Conservation (phyloP, 2,329 filamentous ascomycete genomes). For the Thielaviopsis punctulata region DNA sequence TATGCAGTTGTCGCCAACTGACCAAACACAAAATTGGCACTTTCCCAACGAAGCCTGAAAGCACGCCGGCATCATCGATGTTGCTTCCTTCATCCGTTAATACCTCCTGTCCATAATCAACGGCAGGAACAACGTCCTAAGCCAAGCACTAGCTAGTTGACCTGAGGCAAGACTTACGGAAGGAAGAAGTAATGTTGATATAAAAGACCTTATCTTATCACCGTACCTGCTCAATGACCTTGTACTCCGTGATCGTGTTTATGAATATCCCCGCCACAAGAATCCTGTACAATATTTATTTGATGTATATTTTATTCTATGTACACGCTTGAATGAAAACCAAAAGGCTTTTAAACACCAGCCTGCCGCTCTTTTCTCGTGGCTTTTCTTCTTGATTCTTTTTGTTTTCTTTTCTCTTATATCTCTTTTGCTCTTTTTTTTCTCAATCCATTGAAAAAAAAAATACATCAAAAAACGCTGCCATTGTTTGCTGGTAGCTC, state of each 20-base stretch:
- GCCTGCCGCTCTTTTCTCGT: background rate
- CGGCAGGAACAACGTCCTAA: background rate
- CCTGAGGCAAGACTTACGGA: too few relatives aligned
- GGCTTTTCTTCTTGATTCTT: background rate
- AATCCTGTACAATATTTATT: background rate
- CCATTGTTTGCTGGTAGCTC: background rate
- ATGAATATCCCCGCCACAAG: background rate
- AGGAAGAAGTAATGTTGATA: background rate
- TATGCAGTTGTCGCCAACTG: too few relatives aligned
- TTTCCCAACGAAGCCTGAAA: background rate
- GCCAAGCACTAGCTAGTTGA: background rate
- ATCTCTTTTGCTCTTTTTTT: background rate
- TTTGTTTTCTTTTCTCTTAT: background rate
- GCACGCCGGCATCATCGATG: background rate
- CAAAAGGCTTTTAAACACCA: background rate
- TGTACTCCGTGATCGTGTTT: background rate
- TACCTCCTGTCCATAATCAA: background rate
- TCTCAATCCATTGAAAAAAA: background rate
- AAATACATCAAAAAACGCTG: background rate
- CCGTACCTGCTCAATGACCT: background rate
- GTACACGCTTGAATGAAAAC: background rate
- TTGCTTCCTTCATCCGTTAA: background rate
- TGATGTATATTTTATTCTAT: background rate
- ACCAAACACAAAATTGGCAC: too few relatives aligned
- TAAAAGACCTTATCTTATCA: conserved; percentile 10